Evolutionary conservation across 192 early-diverging fungal genomes (phyloP), one percentile per base, ranked within the genome.

Genomic region (Rhizophagus clarus): DNA sequence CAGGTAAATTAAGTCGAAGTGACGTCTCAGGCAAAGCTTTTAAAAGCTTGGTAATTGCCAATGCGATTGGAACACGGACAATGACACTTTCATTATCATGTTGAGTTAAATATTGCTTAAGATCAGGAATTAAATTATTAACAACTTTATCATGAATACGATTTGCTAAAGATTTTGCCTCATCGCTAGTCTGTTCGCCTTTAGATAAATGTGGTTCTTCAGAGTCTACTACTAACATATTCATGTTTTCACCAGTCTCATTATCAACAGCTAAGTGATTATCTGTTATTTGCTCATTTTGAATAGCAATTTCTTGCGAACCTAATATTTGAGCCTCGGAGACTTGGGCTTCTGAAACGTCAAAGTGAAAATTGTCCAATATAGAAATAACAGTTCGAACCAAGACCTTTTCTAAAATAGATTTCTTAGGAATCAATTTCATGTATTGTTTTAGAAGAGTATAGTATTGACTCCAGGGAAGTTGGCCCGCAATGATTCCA

Each of bases 291-390:
- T 45, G 42, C 1, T 45, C 42, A 45, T 56, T 20, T 56, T 3
- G 15, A 56, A 20, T 22, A 20, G 20, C 7, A 11, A 45, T 9
- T 40, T 76, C 60, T 85, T 83, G 32, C 22, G 56, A 29, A 66
- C 74, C 24, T 80, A 61, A 81, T 74, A 51, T 49, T 76, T n/a
- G 79, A 77, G 32, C 67, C 67, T 15, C 71, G 73, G 7, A 82
- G 63, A 78, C 81, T 69, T 90, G 81, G 17, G 92, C 87, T 32
- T 87, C 76, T 37, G 90, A 87, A 45, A 97, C 82, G 73, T 96
- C 91, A 86, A 97, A 99, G 83, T 98, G 95, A 90, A 99, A 98
- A 61, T 85, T 89, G 72, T 98, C 96, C 76, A 99, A 79, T 37
- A 99, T 85, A 7, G 90, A 85, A 74, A 95, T 91, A 12, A 97